Evolutionary conservation across 495 filamentous ascomycete genomes (phyloP), one percentile per base, ranked within the genome.

Genomic region (Lindgomyces ingoldianus): DNA sequence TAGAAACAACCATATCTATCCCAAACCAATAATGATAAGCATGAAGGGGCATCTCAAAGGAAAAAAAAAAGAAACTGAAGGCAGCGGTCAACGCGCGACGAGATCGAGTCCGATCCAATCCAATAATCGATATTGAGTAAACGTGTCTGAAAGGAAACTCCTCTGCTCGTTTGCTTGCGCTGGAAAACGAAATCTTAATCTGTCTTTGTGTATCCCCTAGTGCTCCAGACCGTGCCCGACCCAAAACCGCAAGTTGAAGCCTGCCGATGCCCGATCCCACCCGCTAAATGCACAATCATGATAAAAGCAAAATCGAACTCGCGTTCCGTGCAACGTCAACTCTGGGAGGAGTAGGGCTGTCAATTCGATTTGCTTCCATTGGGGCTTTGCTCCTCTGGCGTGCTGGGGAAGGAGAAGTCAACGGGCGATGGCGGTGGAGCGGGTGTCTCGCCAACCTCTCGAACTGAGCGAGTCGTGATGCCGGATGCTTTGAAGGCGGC

Each of bases 351-450:
- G n/a, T 39, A 19, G 49, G 25, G 4, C 2, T 12, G 21, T 54
- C 39, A 67, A 36, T 67, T 61, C 51, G 64, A 67, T 33, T 61
- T 36, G 64, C 57, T 67, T 29, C 64, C 52, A 25, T 19, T 24
- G 25, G 64, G 64, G 52, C 64, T 25, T n/a, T 55, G 48, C 64
- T 67, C 63, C 27, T 51, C 49, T 24, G 68, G 68, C 33, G 59
- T 67, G 18, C 29, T 41, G 18, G 63, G 58, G 65, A 66, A 72
- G 41, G 64, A 63, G 58, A 72, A 72, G 68, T 70, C 70, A 44
- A 72, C 68, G 12, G 70, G 70, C 3, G 70, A 72, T 42, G 70
- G 70, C 3, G 70, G 70, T n/a, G 70, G 70, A 10, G 70, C 70
- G 25, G 70, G 67, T 11, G 70, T 72, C 54, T 70, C 67, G 25